A percentile compares a stretch with the other conserved stretches of the same genome.
Conservation (phyloP, 441 rosid species). For the Gossypium schwendimanii region DNA sequence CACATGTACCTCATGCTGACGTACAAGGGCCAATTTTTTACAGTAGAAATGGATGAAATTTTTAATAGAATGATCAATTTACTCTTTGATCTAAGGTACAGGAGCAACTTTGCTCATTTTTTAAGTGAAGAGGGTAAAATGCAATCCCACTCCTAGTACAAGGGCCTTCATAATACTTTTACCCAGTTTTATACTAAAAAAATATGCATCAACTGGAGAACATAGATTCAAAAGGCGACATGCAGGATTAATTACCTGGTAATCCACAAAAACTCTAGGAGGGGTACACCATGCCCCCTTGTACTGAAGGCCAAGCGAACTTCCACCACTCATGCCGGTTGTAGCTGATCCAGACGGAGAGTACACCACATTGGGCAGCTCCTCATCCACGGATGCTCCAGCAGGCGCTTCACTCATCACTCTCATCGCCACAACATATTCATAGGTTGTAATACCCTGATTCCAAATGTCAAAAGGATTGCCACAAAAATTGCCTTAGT, state of each 20-base stretch:
- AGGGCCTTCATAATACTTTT: too few relatives aligned
- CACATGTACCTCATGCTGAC: too few relatives aligned
- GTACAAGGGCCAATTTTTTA: too few relatives aligned
- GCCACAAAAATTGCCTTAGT: neutral
- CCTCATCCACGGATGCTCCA: slow-evolving; percentile 57
- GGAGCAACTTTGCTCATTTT: too few relatives aligned
- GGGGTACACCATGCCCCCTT: slow-evolving; percentile 81
- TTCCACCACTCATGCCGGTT: slow-evolving; percentile 67
- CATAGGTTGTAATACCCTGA: slow-evolving; percentile 71
- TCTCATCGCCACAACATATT: slow-evolving; percentile 76
- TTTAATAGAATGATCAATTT: too few relatives aligned
- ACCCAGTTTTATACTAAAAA: neutral
- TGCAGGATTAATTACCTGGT: slow-evolving; percentile 42
- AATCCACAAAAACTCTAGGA: slow-evolving; percentile 68
- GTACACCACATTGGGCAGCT: slow-evolving; percentile 44
- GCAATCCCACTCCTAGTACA: too few relatives aligned
- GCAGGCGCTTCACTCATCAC: slow-evolving; percentile 73
- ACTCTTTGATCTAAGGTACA: too few relatives aligned
- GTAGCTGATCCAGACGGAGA: slow-evolving; percentile 72
- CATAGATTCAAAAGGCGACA: neutral
- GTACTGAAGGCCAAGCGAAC: slow-evolving; percentile 59
- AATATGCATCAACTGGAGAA: neutral
- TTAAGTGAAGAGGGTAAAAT: too few relatives aligned
- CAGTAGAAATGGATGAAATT: too few relatives aligned
- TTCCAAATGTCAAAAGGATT: neutral